Percentiles rank a stretch among this genome's conserved stretches.
Conservation (phyloP, 108 stramenopile genomes). For the Nannochloropsis gaditana region DNA sequence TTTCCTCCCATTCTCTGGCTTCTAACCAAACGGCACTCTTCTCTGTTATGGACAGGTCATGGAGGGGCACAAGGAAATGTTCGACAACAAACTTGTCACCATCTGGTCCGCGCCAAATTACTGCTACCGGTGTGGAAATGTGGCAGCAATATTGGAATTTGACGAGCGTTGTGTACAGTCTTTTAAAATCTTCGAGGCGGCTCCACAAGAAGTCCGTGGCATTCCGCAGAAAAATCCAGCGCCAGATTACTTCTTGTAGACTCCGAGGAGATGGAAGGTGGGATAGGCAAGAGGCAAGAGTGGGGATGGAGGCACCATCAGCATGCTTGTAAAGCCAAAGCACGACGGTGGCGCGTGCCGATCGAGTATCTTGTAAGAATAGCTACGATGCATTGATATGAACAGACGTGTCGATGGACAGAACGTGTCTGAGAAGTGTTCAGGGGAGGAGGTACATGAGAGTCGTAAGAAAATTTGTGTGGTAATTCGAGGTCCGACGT, state of each 20-base stretch:
- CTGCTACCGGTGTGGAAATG: slow-evolving; percentile 92
- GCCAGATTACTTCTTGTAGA: slow-evolving; percentile 92
- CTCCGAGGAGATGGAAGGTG: not conserved
- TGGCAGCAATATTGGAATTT: slow-evolving; percentile 90
- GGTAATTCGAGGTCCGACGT: too few species aligned
- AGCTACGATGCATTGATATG: too few species aligned
- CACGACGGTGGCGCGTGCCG: too few species aligned
- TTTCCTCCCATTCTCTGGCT: not conserved
- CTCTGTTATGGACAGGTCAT: slow-evolving; percentile 72
- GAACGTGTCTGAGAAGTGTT: too few species aligned
- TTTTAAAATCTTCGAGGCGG: slow-evolving; percentile 91
- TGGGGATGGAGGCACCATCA: too few species aligned
- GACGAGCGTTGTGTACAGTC: slow-evolving; percentile 65
- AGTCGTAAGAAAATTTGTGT: too few species aligned
- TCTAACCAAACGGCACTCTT: not conserved
- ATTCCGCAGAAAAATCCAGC: slow-evolving; percentile 88
- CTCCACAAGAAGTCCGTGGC: slow-evolving; percentile 88
- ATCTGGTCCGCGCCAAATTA: slow-evolving; percentile 99
- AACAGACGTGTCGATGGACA: too few species aligned
- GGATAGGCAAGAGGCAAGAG: too few species aligned
- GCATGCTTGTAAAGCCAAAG: too few species aligned
- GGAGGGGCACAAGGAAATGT: slow-evolving; percentile 94
- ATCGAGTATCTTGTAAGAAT: too few species aligned
- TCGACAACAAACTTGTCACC: slow-evolving; percentile 86
- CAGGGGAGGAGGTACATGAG: too few species aligned